Base-by-base conservation (phyloP, 371 early-diverging fungal genomes). In the Apophysomyces variabilis region DNA sequence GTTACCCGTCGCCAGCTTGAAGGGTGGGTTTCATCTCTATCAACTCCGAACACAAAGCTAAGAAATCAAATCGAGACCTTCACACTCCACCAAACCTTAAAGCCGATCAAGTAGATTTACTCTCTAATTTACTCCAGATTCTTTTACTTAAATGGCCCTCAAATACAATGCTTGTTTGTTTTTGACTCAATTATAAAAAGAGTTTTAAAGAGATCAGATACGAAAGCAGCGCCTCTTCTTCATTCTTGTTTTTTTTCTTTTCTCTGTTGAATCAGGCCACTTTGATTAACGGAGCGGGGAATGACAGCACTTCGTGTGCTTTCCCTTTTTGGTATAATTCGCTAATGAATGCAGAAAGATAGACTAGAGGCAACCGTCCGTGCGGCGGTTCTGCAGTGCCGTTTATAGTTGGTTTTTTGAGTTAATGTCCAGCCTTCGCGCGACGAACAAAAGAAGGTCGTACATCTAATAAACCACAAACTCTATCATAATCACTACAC, bases 271-370 rank as follows among this genome's bases (percentile, higher is more conserved):
- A 50, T 50, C 54, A 50, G 54, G 54, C 54, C 54, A 50, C 54
- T 50, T 50, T 50, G 54, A 21, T 21, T 21, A 9, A 21, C 21
- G 54, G 54, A 50, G 54, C 54, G 54, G 54, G 54, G 54, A 50
- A 50, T 50, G 54, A 26, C 54, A 50, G 54, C 54, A 50, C 54
- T 50, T 50, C 54, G 54, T 50, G 54, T 50, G 54, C 16, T 50
- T 50, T 21, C 54, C 11, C 21, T 21, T 50, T 50, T 50, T 50
- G 54, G 54, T 21, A 50, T 50, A 50, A 50, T 50, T 50, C 54
- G 21, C 54, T 50, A 50, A 50, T 50, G 54, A 50, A 21, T 50
- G 54, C 32, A 26, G 32, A 26, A 3, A 26, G 32, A 26, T 26
- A 26, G 32, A 26, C 32, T 26, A 50, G 21, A 50, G 54, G 21